Conservation (phyloP, 192 early-diverging fungal genomes). For the Chytriomyces sp. region DNA sequence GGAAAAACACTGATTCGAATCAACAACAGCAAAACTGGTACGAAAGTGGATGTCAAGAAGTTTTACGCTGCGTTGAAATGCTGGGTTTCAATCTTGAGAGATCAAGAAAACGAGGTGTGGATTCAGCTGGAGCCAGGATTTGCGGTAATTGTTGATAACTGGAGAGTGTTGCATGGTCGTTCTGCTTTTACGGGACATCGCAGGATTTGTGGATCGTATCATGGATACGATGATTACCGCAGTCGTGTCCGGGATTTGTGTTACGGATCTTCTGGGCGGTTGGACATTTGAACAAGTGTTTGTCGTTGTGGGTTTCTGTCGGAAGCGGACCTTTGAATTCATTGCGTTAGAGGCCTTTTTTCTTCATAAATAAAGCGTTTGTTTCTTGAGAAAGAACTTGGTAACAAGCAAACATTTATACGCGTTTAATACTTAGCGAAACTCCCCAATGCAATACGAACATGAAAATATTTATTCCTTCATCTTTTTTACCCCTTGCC, state of each 20-base stretch:
- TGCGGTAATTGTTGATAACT: conserved; percentile 82
- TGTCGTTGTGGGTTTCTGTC: not conserved
- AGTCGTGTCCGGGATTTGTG: conserved; percentile 51
- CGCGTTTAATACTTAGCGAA: too few species aligned
- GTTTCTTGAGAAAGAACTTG: too few species aligned
- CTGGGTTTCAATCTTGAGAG: conserved; percentile 67
- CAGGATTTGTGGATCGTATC: conserved; percentile 71
- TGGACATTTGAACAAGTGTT: conserved; percentile 31
- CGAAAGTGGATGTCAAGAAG: conserved; percentile 43
- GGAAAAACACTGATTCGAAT: conserved; percentile 41
- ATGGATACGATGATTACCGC: conserved; percentile 77
- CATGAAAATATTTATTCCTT: too few species aligned
- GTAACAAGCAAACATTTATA: too few species aligned
- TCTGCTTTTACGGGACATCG: conserved; percentile 74
- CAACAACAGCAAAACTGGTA: conserved; percentile 12
- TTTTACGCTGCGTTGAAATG: conserved; percentile 76
- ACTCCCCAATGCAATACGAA: too few species aligned
- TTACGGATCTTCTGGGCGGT: conserved; percentile 24
- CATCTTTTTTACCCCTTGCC: too few species aligned
- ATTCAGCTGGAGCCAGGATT: conserved; percentile 69
- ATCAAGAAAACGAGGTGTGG: conserved; percentile 68
- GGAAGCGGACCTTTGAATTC: not conserved
- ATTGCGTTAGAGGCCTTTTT: not conserved
- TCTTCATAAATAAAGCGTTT: not conserved
- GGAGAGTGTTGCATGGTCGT: conserved; percentile 80